phyloP scores from a whole-genome alignment of 345 rosid species.

The Hibiscus syriacus region DNA sequence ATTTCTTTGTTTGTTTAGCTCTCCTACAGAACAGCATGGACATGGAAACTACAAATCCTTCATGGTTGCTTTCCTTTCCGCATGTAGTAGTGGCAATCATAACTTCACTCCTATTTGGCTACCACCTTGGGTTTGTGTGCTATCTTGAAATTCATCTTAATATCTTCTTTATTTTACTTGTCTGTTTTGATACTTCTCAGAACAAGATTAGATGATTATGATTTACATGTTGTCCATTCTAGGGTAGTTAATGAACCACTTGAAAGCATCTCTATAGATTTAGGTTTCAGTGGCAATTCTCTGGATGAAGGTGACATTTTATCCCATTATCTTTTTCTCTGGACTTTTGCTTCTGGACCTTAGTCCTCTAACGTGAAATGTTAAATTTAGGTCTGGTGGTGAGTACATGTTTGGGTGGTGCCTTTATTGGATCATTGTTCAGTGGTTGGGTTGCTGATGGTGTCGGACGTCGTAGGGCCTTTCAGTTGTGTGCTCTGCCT shows the following conservation, averaged over 20 bases:
- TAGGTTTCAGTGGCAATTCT: conserved; percentile 82
- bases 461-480: conserved; percentile 79
- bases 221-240: neutral
- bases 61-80: conserved; percentile 75
- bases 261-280: conserved; percentile 78
- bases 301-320: conserved; percentile 71
- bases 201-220: neutral
- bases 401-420: conserved; percentile 88
- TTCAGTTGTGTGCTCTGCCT: conserved; percentile 85
- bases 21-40: conserved; percentile 31
- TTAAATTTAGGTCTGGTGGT: conserved; percentile 80
- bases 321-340: neutral
- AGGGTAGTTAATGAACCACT: conserved; percentile 98
- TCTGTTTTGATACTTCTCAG: neutral
- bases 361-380: conserved; percentile 6
- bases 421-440: conserved; percentile 67
- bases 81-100: conserved; percentile 81
- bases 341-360: neutral
- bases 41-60: conserved; percentile 56
- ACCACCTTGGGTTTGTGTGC: conserved; percentile 79
- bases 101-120: conserved; percentile 80
- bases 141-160: conserved; percentile 7
- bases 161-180: neutral
- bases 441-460: conserved; percentile 87
- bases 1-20: conserved; percentile 37